Evolutionary conservation across 768 basidiomycete genomes (phyloP).

Genomic region (Lactarius sanguifluus): DNA sequence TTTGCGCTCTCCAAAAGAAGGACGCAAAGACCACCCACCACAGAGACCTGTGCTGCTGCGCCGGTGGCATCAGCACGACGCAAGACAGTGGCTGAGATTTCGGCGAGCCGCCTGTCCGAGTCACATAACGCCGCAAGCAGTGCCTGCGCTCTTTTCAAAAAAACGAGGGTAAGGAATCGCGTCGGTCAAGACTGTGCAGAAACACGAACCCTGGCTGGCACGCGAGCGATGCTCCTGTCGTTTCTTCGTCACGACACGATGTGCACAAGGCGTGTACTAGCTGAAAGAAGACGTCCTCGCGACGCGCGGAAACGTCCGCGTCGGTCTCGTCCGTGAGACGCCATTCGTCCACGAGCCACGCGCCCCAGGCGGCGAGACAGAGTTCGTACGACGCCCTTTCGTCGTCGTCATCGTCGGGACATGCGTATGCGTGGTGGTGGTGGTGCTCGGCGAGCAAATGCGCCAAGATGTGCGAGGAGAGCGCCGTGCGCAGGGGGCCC

Average conservation of each 20-base stretch:
- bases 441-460: slow-evolving; percentile 35
- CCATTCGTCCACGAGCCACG: slow-evolving; percentile 55
- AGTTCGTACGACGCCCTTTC: slow-evolving; percentile 47
- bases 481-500: slow-evolving; percentile 47
- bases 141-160: slow-evolving; percentile 33
- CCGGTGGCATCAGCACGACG: background rate
- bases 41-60: background rate
- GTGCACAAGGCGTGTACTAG: slow-evolving; percentile 48
- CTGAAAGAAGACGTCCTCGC: slow-evolving; percentile 45
- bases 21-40: slow-evolving; percentile 5
- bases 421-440: background rate
- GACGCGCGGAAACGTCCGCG: slow-evolving; percentile 41
- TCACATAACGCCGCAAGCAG: slow-evolving; percentile 46
- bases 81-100: slow-evolving; percentile 9
- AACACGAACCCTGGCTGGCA: slow-evolving; percentile 40
- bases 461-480: slow-evolving; percentile 48
- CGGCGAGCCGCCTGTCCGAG: slow-evolving; percentile 38
- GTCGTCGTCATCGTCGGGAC: slow-evolving; percentile 12
- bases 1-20: background rate
- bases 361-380: slow-evolving; percentile 68
- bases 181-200: background rate
- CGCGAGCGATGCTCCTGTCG: slow-evolving; percentile 8
- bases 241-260: slow-evolving; percentile 4
- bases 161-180: background rate
- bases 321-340: slow-evolving; percentile 38